Conservation (phyloP, 306 rosid genomes). For the Pterocarpus santalinus region DNA sequence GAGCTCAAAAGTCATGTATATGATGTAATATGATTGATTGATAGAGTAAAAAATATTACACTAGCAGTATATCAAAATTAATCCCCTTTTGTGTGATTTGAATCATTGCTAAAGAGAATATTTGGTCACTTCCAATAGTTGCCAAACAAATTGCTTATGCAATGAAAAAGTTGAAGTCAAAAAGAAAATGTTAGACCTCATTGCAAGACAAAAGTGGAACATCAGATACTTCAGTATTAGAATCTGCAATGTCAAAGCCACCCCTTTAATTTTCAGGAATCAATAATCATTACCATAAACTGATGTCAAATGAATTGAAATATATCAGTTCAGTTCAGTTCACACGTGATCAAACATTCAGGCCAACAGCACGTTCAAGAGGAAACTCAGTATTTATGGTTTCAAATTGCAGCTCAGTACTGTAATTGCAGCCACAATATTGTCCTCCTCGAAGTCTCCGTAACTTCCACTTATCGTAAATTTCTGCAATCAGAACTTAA, state of each 20-base stretch:
- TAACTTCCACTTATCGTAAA: background rate
- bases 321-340: background rate
- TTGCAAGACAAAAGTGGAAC: constrained; percentile 66
- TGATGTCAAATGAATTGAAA: background rate
- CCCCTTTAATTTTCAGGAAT: background rate
- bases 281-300: constrained; percentile 11
- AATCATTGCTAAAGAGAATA: background rate
- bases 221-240: constrained; percentile 47
- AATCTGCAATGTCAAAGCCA: constrained; percentile 54
- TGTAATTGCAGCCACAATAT: too few species aligned
- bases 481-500: too few species aligned
- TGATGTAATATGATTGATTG: too few species aligned
- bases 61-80: too few species aligned
- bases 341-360: too few species aligned
- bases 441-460: background rate
- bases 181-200: constrained; percentile 55
- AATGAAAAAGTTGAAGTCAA: constrained; percentile 3
- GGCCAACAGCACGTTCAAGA: too few species aligned
- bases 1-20: too few species aligned
- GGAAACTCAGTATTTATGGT: too few species aligned
- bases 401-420: too few species aligned
- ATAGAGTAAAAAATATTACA: too few species aligned
- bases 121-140: background rate
- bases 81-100: background rate
- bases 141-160: background rate